Evolutionary conservation across 192 early-diverging fungal genomes (phyloP).

Genomic region (Funneliformis geosporum): DNA sequence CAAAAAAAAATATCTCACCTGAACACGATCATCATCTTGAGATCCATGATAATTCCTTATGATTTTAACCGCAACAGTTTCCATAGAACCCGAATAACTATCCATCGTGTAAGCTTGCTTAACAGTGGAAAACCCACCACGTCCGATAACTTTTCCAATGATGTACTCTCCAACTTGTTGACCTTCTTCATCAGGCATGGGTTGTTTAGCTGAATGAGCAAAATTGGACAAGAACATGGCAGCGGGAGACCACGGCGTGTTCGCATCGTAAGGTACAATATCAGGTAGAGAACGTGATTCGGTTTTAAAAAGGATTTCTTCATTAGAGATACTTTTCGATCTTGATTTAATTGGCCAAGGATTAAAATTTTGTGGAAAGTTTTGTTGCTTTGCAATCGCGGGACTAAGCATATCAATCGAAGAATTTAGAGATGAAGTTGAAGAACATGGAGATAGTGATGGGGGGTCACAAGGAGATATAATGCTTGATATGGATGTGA

Average conservation of each 20-base stretch:
- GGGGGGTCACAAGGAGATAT: not conserved
- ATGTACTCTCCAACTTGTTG: constrained; percentile 75
- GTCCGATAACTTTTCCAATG: constrained; percentile 68
- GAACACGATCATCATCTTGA: constrained; percentile 44
- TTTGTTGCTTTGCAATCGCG: not conserved
- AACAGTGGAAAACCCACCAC: constrained; percentile 76
- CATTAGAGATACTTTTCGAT: not conserved
- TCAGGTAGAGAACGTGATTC: constrained; percentile 3
- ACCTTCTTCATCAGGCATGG: constrained; percentile 57
- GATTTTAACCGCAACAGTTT: constrained; percentile 71
- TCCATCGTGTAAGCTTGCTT: constrained; percentile 62
- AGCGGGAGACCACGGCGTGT: constrained; percentile 39
- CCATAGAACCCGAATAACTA: constrained; percentile 36
- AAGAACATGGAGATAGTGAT: constrained; percentile 31
- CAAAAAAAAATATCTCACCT: constrained; percentile 22
- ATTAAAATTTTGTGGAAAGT: not conserved
- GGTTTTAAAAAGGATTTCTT: not conserved
- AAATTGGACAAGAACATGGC: constrained; percentile 34
- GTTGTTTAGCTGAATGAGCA: not conserved
- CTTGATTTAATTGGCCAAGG: not conserved
- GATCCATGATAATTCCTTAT: constrained; percentile 52
- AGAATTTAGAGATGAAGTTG: constrained; percentile 26
- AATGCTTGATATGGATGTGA: not conserved
- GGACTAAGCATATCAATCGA: constrained; percentile 1
- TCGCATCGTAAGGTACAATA: not conserved